phyloP scores from a whole-genome alignment of 345 rosid genomes.

The Rhizophora mangle region DNA sequence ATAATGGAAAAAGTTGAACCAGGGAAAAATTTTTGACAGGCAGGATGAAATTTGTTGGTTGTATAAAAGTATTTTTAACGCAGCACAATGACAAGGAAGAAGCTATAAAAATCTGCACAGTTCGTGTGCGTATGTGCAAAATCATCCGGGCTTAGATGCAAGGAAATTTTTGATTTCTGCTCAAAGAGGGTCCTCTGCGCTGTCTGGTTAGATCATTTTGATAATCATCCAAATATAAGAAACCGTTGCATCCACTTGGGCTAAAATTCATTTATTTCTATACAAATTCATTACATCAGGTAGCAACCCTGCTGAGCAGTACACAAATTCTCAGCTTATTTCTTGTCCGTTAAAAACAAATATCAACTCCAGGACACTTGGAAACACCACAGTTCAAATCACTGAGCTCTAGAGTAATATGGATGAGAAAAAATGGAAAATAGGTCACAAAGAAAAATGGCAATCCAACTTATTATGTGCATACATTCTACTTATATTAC shows the following conservation, averaged over 20 bases:
- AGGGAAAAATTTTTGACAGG: constrained; percentile 81
- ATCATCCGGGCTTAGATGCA: no score
- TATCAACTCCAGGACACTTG: not conserved
- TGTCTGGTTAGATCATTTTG: no score
- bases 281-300: constrained; percentile 13
- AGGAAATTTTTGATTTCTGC: no score
- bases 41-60: constrained; percentile 6
- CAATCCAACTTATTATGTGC: not conserved
- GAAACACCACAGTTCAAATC: not conserved
- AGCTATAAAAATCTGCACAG: no score
- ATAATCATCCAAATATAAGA: no score
- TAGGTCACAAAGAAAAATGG: not conserved
- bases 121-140: no score
- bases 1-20: constrained; percentile 81
- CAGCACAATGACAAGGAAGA: not conserved
- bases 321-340: constrained; percentile 22
- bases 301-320: constrained; percentile 14
- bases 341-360: constrained; percentile 19
- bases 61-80: constrained; percentile 9
- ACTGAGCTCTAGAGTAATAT: constrained; percentile 7
- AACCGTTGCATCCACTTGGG: not conserved
- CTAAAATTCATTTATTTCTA: constrained; percentile 22
- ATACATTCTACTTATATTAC: not conserved
- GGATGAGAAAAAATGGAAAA: not conserved
- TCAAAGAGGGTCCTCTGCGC: no score